These are phyloP conservation scores for Calonectria hongkongensis DNA, from an alignment of 2,329 filamentous ascomycete genomes.

Conservation along the genomic window DNA sequence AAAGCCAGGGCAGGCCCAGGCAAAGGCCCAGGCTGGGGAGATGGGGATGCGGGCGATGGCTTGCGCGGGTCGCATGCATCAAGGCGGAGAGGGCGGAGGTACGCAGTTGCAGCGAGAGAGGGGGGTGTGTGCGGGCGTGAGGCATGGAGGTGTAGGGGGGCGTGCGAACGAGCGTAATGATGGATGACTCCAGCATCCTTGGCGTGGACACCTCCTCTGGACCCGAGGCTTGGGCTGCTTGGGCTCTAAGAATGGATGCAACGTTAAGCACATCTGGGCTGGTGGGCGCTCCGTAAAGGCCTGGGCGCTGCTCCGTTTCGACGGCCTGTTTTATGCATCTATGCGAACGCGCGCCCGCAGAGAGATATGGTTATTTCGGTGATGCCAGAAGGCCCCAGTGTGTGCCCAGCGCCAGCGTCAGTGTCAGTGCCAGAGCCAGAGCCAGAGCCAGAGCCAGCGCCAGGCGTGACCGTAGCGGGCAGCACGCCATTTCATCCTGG, in stretches of 20 bases:
- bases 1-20: constrained; percentile 33
- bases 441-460: neutral
- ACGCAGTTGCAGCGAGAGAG: constrained; percentile 17
- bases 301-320: constrained; percentile 39
- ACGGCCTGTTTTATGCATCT: constrained; percentile 30
- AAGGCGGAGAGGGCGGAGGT: constrained; percentile 42
- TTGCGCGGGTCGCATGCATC: constrained; percentile 37
- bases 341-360: constrained; percentile 27
- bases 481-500: constrained; percentile 21
- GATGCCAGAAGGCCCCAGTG: neutral
- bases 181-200: constrained; percentile 31
- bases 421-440: neutral
- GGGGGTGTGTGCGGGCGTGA: constrained; percentile 6
- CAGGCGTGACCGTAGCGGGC: constrained; percentile 9
- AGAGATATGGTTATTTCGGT: constrained; percentile 15
- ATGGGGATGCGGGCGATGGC: constrained; percentile 29
- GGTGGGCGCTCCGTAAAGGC: constrained; percentile 38
- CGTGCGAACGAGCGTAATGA: neutral
- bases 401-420: no score
- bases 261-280: constrained; percentile 41
- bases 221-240: constrained; percentile 25
- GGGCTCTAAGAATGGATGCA: constrained; percentile 44
- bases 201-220: constrained; percentile 25
- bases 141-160: neutral
- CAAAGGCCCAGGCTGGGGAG: constrained; percentile 32